These are phyloP conservation scores for Amphicarpaea edgeworthii DNA, from an alignment of 306 rosid species.

Conservation along the genomic window DNA sequence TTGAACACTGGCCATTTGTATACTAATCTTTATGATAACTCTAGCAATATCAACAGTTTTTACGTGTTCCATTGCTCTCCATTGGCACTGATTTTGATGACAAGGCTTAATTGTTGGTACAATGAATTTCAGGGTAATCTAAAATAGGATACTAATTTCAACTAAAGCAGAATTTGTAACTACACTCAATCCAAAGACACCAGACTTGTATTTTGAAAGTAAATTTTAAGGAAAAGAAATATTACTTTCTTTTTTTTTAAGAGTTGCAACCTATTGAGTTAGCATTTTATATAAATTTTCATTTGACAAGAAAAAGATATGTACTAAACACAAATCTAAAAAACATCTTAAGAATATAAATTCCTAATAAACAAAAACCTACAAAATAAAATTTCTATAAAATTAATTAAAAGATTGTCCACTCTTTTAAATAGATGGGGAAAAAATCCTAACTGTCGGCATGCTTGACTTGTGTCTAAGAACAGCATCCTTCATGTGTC, in stretches of 20 bases:
- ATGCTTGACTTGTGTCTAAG: background rate
- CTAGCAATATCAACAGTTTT: constrained; percentile 8
- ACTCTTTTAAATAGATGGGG: background rate
- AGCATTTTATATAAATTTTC: too few species aligned
- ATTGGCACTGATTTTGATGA: constrained; percentile 33
- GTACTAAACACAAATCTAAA: too few species aligned
- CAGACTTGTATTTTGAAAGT: too few species aligned
- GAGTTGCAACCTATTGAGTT: too few species aligned
- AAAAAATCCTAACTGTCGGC: background rate
- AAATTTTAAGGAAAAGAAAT: too few species aligned
- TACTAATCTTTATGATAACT: background rate
- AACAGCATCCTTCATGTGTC: background rate
- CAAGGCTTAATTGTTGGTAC: constrained; percentile 1
- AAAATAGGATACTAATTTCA: background rate
- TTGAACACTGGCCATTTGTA: background rate
- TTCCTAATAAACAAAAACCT: too few species aligned
- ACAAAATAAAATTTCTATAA: too few species aligned
- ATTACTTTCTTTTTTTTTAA: too few species aligned
- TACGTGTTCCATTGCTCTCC: constrained; percentile 32
- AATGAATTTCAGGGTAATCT: constrained; percentile 28
- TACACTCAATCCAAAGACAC: too few species aligned
- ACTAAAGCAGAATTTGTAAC: background rate
- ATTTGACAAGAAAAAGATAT: too few species aligned
- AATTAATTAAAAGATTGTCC: background rate
- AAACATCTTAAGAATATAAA: too few species aligned